Evolutionary conservation across 345 rosid genomes (phyloP), one percentile per base, ranked within the genome.

Genomic region (Erodium maritimum): DNA sequence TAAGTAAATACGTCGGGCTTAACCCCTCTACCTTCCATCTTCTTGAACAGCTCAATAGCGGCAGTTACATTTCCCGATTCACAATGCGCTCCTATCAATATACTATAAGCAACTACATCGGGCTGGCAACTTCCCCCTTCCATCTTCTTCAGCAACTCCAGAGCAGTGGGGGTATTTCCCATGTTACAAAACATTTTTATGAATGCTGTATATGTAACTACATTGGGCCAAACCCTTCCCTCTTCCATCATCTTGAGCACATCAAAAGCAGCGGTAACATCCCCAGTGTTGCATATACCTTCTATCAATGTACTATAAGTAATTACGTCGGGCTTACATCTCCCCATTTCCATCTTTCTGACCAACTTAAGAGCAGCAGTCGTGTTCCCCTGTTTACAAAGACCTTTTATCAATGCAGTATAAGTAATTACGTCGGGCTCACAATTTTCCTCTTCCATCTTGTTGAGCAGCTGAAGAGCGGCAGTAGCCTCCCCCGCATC

Each of bases 261-360:
- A 6, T 29, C 37, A 29, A 29, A 11, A 29, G 94, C 95, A 66
- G 76, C 71, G 73, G 71, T 80, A 25, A 76, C 59, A 25, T 77
- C 72, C 25, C 67, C 56, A 25, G 53, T 75, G 69, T 71, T 80
- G 71, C 82, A 81, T 55, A 81, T 77, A 18, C 95, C 91, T 50
- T 73, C 22, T 65, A 91, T 82, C 78, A 91, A 66, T 65, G 65
- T 71, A 5, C 88, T 84, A 72, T 77, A 88, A 12, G 96, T 85
- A 56, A 79, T 51, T 21, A 82, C 85, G 69, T 74, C 68, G 5
- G 88, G 51, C 75, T 67, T 60, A 84, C 23, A 56, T 84, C 90
- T 70, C 82, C 88, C 62, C 58, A 5, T 11, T 29, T 29, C 37
- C 37, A 29, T 29, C 9, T 29, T 29, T 11, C 0, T 29, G 37